These are phyloP conservation scores for Pichia californica DNA, from an alignment of 805 yeast species.

Conservation along the genomic window DNA sequence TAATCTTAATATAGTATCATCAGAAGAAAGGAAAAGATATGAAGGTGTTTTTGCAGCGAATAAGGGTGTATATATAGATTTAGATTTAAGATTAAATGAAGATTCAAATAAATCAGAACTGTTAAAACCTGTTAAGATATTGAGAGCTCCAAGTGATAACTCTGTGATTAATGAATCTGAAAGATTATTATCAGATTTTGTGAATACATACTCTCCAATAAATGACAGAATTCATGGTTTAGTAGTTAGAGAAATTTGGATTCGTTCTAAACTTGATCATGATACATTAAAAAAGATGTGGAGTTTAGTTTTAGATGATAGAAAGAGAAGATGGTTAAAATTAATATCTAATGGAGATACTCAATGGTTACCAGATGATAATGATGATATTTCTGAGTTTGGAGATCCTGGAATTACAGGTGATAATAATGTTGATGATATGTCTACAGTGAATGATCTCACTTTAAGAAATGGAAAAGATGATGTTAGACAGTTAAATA, in stretches of 20 bases:
- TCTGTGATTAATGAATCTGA: not conserved
- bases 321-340: slow-evolving; percentile 38
- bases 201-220: slow-evolving; percentile 8
- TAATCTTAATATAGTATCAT: slow-evolving; percentile 21
- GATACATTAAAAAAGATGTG: slow-evolving; percentile 62
- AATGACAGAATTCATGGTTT: slow-evolving; percentile 40
- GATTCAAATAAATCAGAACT: too few species aligned
- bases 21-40: slow-evolving; percentile 75
- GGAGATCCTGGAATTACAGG: not conserved
- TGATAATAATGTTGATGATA: not conserved
- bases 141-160: not conserved
- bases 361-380: slow-evolving; percentile 1
- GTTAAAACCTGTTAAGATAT: too few species aligned
- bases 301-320: slow-evolving; percentile 55
- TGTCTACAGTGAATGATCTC: not conserved
- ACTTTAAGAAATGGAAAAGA: not conserved
- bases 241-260: slow-evolving; percentile 77
- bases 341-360: not conserved
- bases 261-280: slow-evolving; percentile 62
- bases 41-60: slow-evolving; percentile 95
- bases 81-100: slow-evolving; percentile 4
- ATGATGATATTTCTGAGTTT: not conserved
- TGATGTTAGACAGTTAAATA: not conserved
- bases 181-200: slow-evolving; percentile 3
- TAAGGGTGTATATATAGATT: slow-evolving; percentile 50